Percentiles rank a stretch among this genome's conserved stretches.
Evolutionary conservation across 257 asterid species (phyloP).

Genomic region (Anisodus tanguticus): DNA sequence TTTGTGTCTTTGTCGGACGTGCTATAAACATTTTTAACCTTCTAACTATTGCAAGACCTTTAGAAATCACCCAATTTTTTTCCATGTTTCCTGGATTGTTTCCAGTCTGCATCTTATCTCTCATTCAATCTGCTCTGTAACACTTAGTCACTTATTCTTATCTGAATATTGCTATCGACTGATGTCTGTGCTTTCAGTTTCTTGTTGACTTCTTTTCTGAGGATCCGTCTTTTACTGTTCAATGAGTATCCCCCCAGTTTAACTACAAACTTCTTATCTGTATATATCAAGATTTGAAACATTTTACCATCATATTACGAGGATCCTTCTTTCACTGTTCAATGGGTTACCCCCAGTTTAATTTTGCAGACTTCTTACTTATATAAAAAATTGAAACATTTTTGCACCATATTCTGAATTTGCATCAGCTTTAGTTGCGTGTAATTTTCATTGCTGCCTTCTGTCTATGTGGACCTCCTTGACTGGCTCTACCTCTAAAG

Average conservation of each 20-base stretch:
- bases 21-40: constrained; percentile 5
- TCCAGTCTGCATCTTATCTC: constrained; percentile 1
- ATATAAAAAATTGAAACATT: background rate
- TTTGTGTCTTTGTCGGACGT: background rate
- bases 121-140: background rate
- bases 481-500: background rate
- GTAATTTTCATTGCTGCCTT: background rate
- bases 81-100: background rate
- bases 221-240: background rate
- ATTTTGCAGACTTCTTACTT: background rate
- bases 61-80: background rate
- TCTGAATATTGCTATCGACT: background rate
- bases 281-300: background rate
- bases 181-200: constrained; percentile 9
- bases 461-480: background rate
- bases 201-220: background rate
- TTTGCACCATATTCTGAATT: background rate
- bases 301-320: background rate
- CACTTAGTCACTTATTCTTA: background rate
- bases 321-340: background rate
- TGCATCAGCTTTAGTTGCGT: background rate
- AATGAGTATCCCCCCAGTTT: background rate
- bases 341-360: constrained; percentile 7
- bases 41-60: too few relatives aligned
- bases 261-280: background rate